Evolutionary conservation across 768 basidiomycete genomes (phyloP).

Genomic region (Termitomyces sp.): DNA sequence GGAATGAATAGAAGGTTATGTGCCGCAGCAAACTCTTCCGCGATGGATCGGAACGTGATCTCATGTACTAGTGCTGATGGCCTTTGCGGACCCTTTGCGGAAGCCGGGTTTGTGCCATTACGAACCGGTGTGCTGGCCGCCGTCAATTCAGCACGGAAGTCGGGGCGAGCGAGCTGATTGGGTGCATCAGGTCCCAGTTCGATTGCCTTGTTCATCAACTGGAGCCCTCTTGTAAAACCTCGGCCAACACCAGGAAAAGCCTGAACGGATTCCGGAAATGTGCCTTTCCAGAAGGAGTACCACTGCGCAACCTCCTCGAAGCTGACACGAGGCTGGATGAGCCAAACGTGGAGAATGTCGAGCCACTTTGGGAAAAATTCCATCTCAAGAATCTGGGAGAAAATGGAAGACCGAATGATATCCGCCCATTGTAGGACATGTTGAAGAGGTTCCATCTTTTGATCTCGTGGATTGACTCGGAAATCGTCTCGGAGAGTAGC

Average conservation of each 20-base stretch:
- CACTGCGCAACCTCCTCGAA: slow-evolving; percentile 92
- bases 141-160: slow-evolving; percentile 45
- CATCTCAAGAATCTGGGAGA: slow-evolving; percentile 79
- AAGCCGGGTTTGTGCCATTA: slow-evolving; percentile 14
- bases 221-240: slow-evolving; percentile 84
- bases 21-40: slow-evolving; percentile 82
- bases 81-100: slow-evolving; percentile 27
- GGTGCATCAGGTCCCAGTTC: slow-evolving; percentile 78
- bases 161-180: slow-evolving; percentile 60
- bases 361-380: slow-evolving; percentile 99
- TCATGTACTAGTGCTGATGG: slow-evolving; percentile 60
- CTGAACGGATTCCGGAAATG: slow-evolving; percentile 70
- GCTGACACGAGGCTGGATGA: slow-evolving; percentile 81
- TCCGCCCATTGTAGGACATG: slow-evolving; percentile 72
- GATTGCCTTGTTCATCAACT: slow-evolving; percentile 93
- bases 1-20: slow-evolving; percentile 90
- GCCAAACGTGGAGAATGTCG: slow-evolving; percentile 87
- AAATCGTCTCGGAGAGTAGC: slow-evolving; percentile 79
- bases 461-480: slow-evolving; percentile 84
- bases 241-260: slow-evolving; percentile 57
- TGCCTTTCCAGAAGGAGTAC: slow-evolving; percentile 85
- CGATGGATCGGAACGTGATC: slow-evolving; percentile 89
- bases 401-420: slow-evolving; percentile 68
- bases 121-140: slow-evolving; percentile 21
- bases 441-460: slow-evolving; percentile 80